Base-by-base conservation (phyloP, 371 early-diverging fungal genomes). In the Circinella umbellata region DNA sequence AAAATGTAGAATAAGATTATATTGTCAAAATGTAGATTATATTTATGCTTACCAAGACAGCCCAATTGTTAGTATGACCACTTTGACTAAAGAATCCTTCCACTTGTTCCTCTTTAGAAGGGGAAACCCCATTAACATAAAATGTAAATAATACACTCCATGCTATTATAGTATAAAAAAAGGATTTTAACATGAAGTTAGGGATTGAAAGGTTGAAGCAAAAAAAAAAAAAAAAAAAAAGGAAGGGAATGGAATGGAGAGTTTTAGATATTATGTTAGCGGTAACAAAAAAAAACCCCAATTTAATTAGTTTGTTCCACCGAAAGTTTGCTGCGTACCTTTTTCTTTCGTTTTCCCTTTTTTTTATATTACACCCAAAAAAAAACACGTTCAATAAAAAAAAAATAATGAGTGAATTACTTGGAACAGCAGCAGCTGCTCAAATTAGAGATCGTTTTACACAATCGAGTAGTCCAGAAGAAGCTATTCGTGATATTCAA, bases 1-100 rank as follows among this genome's bases (percentile, higher is more conserved):
- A 34, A 57, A 57, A 57, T 9, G 11, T 8, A 51, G 15, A 51
- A 51, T 17, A 13, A 51, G 51, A 17, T 3, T 34, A 4, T 54
- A 66, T n/a, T 20, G 1, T 42, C 11, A 68, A 54, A 5, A 61
- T 57, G 15, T 49, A 49, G 54, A 35, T 59, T 35, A 17, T 34
- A 51, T n/a, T 4, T 51, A 17, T 14, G 1, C 2, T 80, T 79
- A 86, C 97, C 74, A 98, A 79, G 1, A 98, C 98, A 2, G 98
- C 98, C 98, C 98, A 98, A 81, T 98, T 98, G 82, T 97, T 97
- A 39, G 96, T 94, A 74, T 94, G 94, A 35, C 88, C 90, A 68
- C 87, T 80, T 27, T 79, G 76, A 62, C 80, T 82, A 72, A 91
- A 90, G 69, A 92, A 85, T 4, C 75, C 79, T 51, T 86, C 88